Evolutionary conservation across 2,329 filamentous ascomycete species (phyloP).

Genomic region (Metarhizium anisopliae): DNA sequence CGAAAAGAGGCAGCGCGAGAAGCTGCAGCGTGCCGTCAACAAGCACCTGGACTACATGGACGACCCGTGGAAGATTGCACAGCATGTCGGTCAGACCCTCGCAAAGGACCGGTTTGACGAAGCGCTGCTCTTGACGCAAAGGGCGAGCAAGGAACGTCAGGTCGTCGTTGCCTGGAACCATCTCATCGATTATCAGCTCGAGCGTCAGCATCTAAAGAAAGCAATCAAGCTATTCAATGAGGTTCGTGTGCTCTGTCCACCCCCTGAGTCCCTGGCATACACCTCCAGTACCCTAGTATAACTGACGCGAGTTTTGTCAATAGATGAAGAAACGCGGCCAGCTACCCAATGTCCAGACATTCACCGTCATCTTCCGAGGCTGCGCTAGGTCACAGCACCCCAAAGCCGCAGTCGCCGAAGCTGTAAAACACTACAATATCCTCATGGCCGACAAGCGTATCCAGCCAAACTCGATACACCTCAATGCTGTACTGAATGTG

Average conservation of each 20-base stretch:
- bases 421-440: constrained; percentile 67
- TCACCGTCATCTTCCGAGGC: constrained; percentile 73
- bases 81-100: constrained; percentile 56
- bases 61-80: constrained; percentile 66
- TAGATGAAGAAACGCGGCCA: constrained; percentile 94
- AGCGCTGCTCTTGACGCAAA: constrained; percentile 58
- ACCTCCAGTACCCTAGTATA: neutral
- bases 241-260: constrained; percentile 31
- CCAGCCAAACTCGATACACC: constrained; percentile 68
- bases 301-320: neutral
- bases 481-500: constrained; percentile 79
- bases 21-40: constrained; percentile 29
- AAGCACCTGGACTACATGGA: constrained; percentile 53
- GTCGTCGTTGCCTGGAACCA: constrained; percentile 82
- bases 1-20: constrained; percentile 15
- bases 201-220: constrained; percentile 46
- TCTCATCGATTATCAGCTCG: constrained; percentile 63
- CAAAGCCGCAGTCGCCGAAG: constrained; percentile 54
- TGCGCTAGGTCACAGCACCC: constrained; percentile 53
- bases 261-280: neutral
- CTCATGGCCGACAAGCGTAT: constrained; percentile 58
- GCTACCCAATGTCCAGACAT: constrained; percentile 72
- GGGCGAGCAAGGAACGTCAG: constrained; percentile 55
- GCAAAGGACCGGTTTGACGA: constrained; percentile 51
- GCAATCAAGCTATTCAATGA: constrained; percentile 87